phyloP scores from a whole-genome alignment of 345 rosid genomes.

The Bruguiera sexangula region DNA sequence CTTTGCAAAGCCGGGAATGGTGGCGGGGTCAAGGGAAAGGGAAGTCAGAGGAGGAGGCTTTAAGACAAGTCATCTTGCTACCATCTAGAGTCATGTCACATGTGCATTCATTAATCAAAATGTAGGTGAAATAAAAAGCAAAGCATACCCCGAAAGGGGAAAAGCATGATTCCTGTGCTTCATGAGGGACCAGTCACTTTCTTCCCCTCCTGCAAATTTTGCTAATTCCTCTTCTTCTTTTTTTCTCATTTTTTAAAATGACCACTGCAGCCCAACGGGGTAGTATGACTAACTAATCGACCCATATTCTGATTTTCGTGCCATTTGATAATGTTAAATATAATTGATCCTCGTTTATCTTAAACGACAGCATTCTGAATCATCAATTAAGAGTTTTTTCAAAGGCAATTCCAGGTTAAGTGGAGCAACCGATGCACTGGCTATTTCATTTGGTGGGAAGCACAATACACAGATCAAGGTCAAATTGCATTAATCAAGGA shows the following conservation, averaged over 20 bases:
- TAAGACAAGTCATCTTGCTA: conserved; percentile 41
- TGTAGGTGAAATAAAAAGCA: conserved; percentile 39
- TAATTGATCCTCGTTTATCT: neutral
- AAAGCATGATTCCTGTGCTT: conserved; percentile 56
- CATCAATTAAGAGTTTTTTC: neutral
- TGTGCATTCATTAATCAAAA: conserved; percentile 48
- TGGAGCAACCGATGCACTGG: neutral
- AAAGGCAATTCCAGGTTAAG: neutral
- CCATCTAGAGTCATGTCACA: conserved; percentile 35
- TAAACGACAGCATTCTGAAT: neutral
- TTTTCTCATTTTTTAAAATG: conserved; percentile 3
- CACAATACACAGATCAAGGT: too few relatives aligned
- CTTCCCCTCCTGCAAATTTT: neutral
- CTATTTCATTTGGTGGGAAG: too few relatives aligned
- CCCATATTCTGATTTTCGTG: neutral
- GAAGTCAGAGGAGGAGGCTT: conserved; percentile 19
- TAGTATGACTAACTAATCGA: neutral
- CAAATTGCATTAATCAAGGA: too few relatives aligned
- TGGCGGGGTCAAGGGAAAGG: conserved; percentile 11
- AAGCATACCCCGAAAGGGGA: conserved; percentile 18
- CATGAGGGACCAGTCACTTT: conserved; percentile 33
- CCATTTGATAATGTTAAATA: too few relatives aligned
- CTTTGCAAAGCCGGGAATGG: neutral
- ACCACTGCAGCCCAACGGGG: neutral
- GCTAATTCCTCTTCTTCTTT: conserved; percentile 3